A percentile compares a stretch with the other conserved stretches of the same genome.
Conservation (phyloP, 2,329 filamentous ascomycete genomes). For the Nectriaceae sp. region DNA sequence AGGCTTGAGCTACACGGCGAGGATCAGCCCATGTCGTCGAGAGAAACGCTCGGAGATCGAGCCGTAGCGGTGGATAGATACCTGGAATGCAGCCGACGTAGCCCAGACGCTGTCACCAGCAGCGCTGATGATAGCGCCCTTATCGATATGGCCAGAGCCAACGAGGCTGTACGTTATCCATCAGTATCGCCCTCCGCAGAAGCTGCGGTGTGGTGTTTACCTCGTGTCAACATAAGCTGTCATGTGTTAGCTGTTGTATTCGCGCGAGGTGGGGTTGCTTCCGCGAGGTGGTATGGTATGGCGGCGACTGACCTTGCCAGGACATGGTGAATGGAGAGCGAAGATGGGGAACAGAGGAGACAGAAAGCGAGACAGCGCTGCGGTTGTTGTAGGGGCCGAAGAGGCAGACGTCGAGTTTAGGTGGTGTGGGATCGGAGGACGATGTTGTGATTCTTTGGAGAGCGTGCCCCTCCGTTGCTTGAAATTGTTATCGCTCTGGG, state of each 20-base stretch:
- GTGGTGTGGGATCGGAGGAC: slow-evolving; percentile 14
- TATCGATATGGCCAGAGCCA: slow-evolving; percentile 76
- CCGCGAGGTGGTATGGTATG: slow-evolving; percentile 18
- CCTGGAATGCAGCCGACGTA: slow-evolving; percentile 67
- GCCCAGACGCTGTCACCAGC: slow-evolving; percentile 85
- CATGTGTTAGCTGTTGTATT: slow-evolving; percentile 19
- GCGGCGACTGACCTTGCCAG: slow-evolving; percentile 65
- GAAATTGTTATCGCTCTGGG: slow-evolving; percentile 13
- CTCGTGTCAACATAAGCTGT: slow-evolving; percentile 55
- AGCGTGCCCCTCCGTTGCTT: slow-evolving; percentile 10
- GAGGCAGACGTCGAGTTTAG: slow-evolving; percentile 2
- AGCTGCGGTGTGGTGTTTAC: slow-evolving; percentile 35
- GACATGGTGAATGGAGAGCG: slow-evolving; percentile 55
- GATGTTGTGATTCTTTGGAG: slow-evolving; percentile 23
- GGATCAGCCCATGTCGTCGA: neutral
- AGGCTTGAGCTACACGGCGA: slow-evolving; percentile 36
- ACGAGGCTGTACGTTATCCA: slow-evolving; percentile 64
- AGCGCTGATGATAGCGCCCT: slow-evolving; percentile 80
- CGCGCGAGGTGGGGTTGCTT: slow-evolving; percentile 28
- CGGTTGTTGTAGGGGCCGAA: neutral
- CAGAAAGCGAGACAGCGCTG: neutral
- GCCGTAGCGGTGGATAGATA: slow-evolving; percentile 55
- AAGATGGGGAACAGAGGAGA: slow-evolving; percentile 2
- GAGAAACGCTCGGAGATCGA: no score
- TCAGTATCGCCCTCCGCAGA: neutral